Evolutionary conservation across 1,284 basidiomycete species (phyloP).

Genomic region (Cryptococcus maquisensis): DNA sequence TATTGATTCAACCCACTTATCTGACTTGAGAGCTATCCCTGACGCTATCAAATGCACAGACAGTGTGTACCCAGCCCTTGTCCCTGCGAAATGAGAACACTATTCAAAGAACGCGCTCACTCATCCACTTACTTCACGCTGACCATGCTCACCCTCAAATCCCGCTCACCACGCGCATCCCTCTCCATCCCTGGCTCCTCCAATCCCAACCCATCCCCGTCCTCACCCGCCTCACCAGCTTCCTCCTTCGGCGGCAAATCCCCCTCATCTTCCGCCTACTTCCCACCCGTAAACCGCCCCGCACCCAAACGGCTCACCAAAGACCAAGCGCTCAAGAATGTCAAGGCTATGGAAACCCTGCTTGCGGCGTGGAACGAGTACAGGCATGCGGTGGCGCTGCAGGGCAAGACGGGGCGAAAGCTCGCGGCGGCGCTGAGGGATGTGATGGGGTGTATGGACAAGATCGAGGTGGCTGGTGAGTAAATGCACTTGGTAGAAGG

Average conservation of each 20-base stretch:
- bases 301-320: constrained; percentile 3
- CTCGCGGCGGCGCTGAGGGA: constrained; percentile 21
- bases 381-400: constrained; percentile 7
- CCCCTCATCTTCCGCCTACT: constrained; percentile 2
- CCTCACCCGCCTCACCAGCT: constrained; percentile 3
- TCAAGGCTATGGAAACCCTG: constrained; percentile 22
- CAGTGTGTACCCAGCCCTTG: too few species aligned
- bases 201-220: background rate
- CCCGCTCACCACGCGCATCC: constrained; percentile 4
- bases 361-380: constrained; percentile 29
- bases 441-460: constrained; percentile 19
- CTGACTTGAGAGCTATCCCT: too few species aligned
- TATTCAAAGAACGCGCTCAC: too few species aligned
- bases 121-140: background rate
- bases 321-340: constrained; percentile 25
- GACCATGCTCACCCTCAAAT: constrained; percentile 5
- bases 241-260: background rate
- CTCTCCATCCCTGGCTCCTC: constrained; percentile 7
- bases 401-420: constrained; percentile 19
- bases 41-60: too few species aligned
- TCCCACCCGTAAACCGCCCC: background rate
- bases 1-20: too few species aligned
- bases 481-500: background rate
- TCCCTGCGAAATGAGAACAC: too few species aligned
- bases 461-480: constrained; percentile 21